Percentiles rank a stretch among this genome's conserved stretches.
These are phyloP conservation scores for Omphalotus guepiniiformis DNA, from an alignment of 768 basidiomycete species.

Conservation along the genomic window DNA sequence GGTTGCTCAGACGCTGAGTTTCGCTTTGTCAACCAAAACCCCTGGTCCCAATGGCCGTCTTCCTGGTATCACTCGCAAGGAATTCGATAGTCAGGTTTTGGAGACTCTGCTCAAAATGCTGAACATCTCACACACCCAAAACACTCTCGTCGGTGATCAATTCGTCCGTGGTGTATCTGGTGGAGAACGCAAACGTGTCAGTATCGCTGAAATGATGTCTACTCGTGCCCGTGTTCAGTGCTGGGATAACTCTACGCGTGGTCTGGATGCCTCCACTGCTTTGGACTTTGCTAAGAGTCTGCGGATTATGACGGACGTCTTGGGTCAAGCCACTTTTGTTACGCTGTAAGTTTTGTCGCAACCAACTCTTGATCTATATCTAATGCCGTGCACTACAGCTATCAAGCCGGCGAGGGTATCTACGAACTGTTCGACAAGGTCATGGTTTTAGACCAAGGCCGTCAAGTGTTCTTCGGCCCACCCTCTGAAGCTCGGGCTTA, in stretches of 20 bases:
- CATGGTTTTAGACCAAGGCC: constrained; percentile 75
- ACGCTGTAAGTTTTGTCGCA: constrained; percentile 46
- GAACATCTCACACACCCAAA: constrained; percentile 75
- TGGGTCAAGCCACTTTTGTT: constrained; percentile 76
- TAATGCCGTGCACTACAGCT: constrained; percentile 29
- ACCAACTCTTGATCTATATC: not conserved
- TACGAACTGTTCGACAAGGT: constrained; percentile 86
- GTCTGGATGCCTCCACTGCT: constrained; percentile 83
- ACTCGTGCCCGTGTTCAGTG: constrained; percentile 76
- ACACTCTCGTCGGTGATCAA: constrained; percentile 83
- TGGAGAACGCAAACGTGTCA: constrained; percentile 75
- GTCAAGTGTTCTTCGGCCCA: constrained; percentile 78
- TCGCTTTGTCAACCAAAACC: constrained; percentile 69
- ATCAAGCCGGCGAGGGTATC: constrained; percentile 80
- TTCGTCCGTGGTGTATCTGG: constrained; percentile 81
- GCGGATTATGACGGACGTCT: constrained; percentile 79
- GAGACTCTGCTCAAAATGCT: constrained; percentile 71
- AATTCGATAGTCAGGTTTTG: constrained; percentile 53
- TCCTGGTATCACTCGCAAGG: constrained; percentile 57
- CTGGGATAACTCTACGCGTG: constrained; percentile 83
- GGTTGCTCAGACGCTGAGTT: constrained; percentile 71
- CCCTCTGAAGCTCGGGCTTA: constrained; percentile 70
- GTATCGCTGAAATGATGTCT: constrained; percentile 85
- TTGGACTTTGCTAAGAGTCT: constrained; percentile 80
- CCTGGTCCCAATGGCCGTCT: constrained; percentile 71